Conservation (phyloP, 2,329 filamentous ascomycete genomes). For the Mycosphaerella arachidis region DNA sequence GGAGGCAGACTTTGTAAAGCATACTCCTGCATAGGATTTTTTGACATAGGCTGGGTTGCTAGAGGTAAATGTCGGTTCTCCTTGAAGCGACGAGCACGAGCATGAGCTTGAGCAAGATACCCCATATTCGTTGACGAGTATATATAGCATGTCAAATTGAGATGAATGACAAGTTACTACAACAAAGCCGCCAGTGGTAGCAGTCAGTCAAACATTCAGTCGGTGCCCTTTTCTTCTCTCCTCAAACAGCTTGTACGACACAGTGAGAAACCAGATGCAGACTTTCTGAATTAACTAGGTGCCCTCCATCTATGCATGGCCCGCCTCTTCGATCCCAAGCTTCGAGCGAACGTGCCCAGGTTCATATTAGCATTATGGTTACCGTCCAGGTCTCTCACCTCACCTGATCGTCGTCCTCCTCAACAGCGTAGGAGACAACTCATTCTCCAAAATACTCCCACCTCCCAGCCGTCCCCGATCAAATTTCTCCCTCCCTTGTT, state of each 20-base stretch:
- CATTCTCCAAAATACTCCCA: slow-evolving; percentile 76
- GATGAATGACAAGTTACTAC: neutral
- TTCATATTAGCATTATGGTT: neutral
- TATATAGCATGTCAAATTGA: neutral
- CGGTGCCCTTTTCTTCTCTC: too few relatives aligned
- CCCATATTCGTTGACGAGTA: neutral
- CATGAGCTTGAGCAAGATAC: neutral
- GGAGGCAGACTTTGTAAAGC: slow-evolving; percentile 38
- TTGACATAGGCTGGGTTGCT: too few relatives aligned
- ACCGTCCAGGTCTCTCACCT: neutral
- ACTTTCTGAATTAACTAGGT: neutral
- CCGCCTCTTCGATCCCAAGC: neutral
- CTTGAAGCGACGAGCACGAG: too few relatives aligned
- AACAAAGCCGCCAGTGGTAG: too few relatives aligned
- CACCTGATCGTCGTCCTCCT: slow-evolving; percentile 42
- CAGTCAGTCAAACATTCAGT: too few relatives aligned
- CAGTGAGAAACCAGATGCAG: neutral
- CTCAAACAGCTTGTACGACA: neutral
- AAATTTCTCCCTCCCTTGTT: neutral
- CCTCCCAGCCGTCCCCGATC: slow-evolving; percentile 55
- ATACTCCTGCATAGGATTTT: too few relatives aligned
- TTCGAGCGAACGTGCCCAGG: neutral
- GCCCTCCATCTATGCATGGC: neutral
- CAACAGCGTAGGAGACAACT: slow-evolving; percentile 75
- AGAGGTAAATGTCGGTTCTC: too few relatives aligned